Base-by-base conservation (phyloP, 208 protist species). In the Leishmania braziliensis region DNA sequence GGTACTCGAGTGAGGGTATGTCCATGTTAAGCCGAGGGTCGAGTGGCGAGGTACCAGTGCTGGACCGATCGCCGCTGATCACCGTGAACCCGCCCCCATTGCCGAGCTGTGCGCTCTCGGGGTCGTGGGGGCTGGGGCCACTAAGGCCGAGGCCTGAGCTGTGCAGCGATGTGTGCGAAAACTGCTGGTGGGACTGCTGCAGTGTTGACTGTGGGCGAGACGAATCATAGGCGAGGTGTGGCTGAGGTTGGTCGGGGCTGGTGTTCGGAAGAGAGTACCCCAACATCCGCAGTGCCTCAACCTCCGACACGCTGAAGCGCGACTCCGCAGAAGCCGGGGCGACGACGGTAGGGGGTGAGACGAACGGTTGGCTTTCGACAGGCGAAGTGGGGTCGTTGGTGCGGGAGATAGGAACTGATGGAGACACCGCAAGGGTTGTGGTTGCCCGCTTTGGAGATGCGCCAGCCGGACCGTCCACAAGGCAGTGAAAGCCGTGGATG, bases 401-500 rank as follows among this genome's bases (percentile, higher is more conserved):
- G 20, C 75, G 79, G 48, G 81, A 72, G 26, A 20, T 70, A 48
- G 82, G 60, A 51, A 65, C 80, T 14, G 72, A 69, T 26, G 62
- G 29, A 14, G 74, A 72, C 53, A 81, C 39, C 26, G 66, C 78
- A 3, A 71, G n/a, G 2, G 68, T 26, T n/a, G 68, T 58, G 14
- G 26, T 74, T 26, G 50, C 63, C 33, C 66, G 75, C 75, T 66
- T 56, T 18, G 79, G 63, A 14, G 82, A 79, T 18, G 75, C 48
- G 43, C 81, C 81, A 5, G 83, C 60, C n/a, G 86, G 89, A 5
- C 88, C 89, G 39, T 97, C 92, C 29, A 95, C 94, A 14, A 97
- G 89, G 65, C 94, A 97, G 84, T 97, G 94, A 78, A 96, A 97
- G 43, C 94, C 94, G 78, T 90, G 87, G 51, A 97, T 85, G 86